These are phyloP conservation scores for Acanthamoeba triangularis DNA, from an alignment of 208 protist genomes.

Conservation along the genomic window DNA sequence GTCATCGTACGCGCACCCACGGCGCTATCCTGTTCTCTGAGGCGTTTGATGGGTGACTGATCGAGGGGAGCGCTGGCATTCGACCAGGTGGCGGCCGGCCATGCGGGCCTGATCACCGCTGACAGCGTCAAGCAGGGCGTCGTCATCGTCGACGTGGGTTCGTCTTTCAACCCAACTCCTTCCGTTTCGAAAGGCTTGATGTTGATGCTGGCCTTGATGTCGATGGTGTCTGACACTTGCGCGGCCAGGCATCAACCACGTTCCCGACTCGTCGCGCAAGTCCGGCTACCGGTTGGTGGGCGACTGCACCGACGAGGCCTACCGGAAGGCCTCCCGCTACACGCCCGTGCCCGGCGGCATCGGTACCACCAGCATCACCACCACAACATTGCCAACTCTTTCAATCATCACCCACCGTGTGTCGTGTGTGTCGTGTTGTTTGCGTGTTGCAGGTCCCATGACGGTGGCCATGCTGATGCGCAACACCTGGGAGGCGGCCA, in stretches of 20 bases:
- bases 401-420: too few relatives aligned
- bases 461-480: conserved; percentile 93
- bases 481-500: conserved; percentile 83
- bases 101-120: conserved; percentile 94
- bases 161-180: neutral
- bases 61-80: neutral
- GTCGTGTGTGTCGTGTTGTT: too few relatives aligned
- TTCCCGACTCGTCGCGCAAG: conserved; percentile 93
- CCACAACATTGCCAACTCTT: too few relatives aligned
- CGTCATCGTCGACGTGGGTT: conserved; percentile 98
- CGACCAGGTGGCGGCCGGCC: conserved; percentile 96
- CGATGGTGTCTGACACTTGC: neutral
- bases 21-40: too few relatives aligned
- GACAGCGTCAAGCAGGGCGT: conserved; percentile 98
- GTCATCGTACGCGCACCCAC: conserved; percentile 41
- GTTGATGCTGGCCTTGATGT: neutral
- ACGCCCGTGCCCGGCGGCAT: conserved; percentile 99
- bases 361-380: conserved; percentile 82
- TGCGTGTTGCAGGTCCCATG: conserved; percentile 94
- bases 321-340: conserved; percentile 93
- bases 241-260: conserved; percentile 95
- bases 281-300: conserved; percentile 92
- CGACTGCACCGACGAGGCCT: conserved; percentile 95
- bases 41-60: too few relatives aligned
- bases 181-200: neutral